A percentile compares a stretch with the other conserved stretches of the same genome.
Evolutionary conservation across 805 yeast genomes (phyloP).

Genomic region (Metschnikowia kunwiensis): DNA sequence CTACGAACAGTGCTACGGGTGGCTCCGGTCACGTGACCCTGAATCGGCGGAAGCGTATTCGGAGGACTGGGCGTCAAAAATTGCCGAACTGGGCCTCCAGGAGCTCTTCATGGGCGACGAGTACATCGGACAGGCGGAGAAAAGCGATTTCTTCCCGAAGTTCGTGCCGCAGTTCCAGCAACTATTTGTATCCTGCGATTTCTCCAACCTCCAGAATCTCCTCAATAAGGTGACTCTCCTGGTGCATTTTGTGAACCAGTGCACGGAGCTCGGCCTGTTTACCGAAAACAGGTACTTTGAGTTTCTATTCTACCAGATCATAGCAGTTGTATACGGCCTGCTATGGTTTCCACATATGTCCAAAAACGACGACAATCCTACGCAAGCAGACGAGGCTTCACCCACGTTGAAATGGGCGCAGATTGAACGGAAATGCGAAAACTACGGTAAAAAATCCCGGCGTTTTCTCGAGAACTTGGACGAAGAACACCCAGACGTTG

Average conservation of each 20-base stretch:
- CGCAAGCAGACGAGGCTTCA: slow-evolving; percentile 2
- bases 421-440: slow-evolving; percentile 23
- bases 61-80: slow-evolving; percentile 10
- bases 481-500: slow-evolving; percentile 5
- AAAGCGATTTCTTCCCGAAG: slow-evolving; percentile 7
- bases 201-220: slow-evolving; percentile 18
- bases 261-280: slow-evolving; percentile 21
- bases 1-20: slow-evolving; percentile 3
- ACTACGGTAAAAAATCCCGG: slow-evolving; percentile 24
- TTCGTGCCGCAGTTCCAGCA: slow-evolving; percentile 9
- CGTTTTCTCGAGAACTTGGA: slow-evolving; percentile 11
- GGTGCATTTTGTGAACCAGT: slow-evolving; percentile 26
- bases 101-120: slow-evolving; percentile 10
- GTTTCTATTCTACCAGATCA: slow-evolving; percentile 26
- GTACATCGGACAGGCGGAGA: slow-evolving; percentile 10
- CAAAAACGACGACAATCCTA: slow-evolving; percentile 5
- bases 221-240: slow-evolving; percentile 18
- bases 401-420: slow-evolving; percentile 11
- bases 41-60: slow-evolving; percentile 4
- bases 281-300: slow-evolving; percentile 27
- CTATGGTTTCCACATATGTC: slow-evolving; percentile 21
- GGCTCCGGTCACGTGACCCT: not conserved
- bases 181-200: slow-evolving; percentile 21
- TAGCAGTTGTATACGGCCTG: slow-evolving; percentile 20
- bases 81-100: slow-evolving; percentile 1